Percentiles rank a stretch among this genome's conserved stretches.
phyloP scores from a whole-genome alignment of 345 rosid genomes.

The Moricandia moricandioides region DNA sequence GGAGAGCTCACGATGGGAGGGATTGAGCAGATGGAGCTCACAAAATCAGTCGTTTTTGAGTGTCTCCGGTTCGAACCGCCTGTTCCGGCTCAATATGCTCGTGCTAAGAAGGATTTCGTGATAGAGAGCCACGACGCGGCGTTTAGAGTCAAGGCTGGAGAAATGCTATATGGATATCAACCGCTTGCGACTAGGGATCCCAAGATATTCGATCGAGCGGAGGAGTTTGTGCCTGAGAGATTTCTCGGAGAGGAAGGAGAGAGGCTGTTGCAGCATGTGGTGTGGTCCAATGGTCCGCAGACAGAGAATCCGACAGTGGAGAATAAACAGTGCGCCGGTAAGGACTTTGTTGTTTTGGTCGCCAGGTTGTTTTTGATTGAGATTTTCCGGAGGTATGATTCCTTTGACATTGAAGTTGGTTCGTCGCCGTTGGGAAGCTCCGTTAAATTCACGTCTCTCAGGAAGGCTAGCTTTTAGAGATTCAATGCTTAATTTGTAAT shows the following conservation, averaged over 20 bases:
- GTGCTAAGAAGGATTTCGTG: conserved; percentile 63
- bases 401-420: conserved; percentile 62
- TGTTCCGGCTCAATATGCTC: conserved; percentile 65
- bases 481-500: not conserved
- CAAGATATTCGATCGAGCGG: conserved; percentile 61
- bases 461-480: conserved; percentile 54
- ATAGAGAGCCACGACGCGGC: conserved; percentile 81
- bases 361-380: conserved; percentile 70
- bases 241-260: conserved; percentile 76
- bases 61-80: conserved; percentile 87
- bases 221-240: conserved; percentile 76
- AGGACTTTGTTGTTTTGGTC: conserved; percentile 74
- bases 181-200: conserved; percentile 87
- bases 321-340: conserved; percentile 89
- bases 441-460: conserved; percentile 58
- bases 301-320: conserved; percentile 54
- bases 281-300: conserved; percentile 98
- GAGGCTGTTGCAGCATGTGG: conserved; percentile 55
- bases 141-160: conserved; percentile 70
- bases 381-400: conserved; percentile 76
- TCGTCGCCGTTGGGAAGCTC: conserved; percentile 55
- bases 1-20: conserved; percentile 69
- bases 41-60: conserved; percentile 80
- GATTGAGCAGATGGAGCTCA: conserved; percentile 72
- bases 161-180: conserved; percentile 77